Evolutionary conservation across 176 grass and related monocot species (phyloP).

Genomic region (Raddia guianensis): DNA sequence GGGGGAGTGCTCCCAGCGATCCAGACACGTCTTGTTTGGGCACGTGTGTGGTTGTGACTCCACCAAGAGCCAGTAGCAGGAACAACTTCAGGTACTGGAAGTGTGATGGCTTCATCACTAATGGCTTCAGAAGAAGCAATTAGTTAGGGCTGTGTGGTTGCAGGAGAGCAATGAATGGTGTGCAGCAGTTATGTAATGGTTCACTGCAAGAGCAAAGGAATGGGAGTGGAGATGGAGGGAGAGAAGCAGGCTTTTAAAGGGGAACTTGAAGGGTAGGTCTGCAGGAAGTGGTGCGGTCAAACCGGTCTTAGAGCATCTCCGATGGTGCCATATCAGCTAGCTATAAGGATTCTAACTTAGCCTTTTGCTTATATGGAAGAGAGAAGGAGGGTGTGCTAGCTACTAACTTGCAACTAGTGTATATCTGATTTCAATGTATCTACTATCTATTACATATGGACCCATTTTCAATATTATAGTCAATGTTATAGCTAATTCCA

Average conservation of each 20-base stretch:
- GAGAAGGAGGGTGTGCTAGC: no score
- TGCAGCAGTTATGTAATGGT: not conserved
- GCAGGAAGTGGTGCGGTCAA: constrained; percentile 41
- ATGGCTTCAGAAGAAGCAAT: constrained; percentile 34
- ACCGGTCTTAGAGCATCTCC: no score
- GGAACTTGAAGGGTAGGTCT: constrained; percentile 20
- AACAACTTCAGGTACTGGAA: constrained; percentile 52
- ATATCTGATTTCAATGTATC: no score
- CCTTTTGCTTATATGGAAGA: no score
- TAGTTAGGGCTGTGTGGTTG: constrained; percentile 14
- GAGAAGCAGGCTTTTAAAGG: constrained; percentile 76
- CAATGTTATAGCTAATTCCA: no score
- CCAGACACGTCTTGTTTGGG: constrained; percentile 33
- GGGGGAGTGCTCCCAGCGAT: constrained; percentile 46
- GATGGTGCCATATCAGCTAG: no score
- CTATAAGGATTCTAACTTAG: no score
- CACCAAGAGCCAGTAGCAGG: constrained; percentile 52
- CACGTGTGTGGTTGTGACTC: constrained; percentile 49
- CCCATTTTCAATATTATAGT: no score
- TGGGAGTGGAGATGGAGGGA: constrained; percentile 45
- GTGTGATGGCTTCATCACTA: constrained; percentile 47
- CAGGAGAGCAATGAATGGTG: constrained; percentile 41
- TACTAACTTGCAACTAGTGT: no score
- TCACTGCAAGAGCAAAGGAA: constrained; percentile 32
- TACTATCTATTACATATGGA: no score